phyloP scores from a whole-genome alignment of 352 stramenopile genomes.

The Phytophthora capsici region DNA sequence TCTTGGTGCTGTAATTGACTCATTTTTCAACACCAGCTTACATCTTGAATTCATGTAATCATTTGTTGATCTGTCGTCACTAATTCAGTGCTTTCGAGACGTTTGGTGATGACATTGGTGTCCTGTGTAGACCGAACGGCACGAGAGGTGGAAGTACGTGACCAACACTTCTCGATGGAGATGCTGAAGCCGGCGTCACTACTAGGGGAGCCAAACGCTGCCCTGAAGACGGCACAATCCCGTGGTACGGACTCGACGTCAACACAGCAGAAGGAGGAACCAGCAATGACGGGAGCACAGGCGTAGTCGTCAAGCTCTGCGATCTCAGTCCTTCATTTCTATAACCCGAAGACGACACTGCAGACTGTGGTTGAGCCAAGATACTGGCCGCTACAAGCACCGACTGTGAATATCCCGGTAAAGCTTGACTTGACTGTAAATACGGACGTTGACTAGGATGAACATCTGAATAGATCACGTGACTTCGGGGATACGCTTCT shows the following conservation, averaged over 20 bases:
- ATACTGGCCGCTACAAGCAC: slow-evolving; percentile 40
- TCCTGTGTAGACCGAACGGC: slow-evolving; percentile 10
- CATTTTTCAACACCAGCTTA: background rate
- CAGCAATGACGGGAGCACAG: slow-evolving; percentile 31
- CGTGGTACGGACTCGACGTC: slow-evolving; percentile 9
- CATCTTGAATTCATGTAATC: background rate
- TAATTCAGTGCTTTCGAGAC: slow-evolving; percentile 21
- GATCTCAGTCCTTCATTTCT: slow-evolving; percentile 6
- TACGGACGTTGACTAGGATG: slow-evolving; percentile 12
- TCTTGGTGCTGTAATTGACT: too few species aligned
- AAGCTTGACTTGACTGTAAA: slow-evolving; percentile 16
- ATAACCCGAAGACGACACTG: slow-evolving; percentile 3
- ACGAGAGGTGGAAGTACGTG: slow-evolving; percentile 29
- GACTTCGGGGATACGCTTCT: slow-evolving; percentile 20
- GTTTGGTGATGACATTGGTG: slow-evolving; percentile 6
- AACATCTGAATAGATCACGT: slow-evolving; percentile 12
- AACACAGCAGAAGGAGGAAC: slow-evolving; percentile 11
- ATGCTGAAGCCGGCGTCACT: slow-evolving; percentile 3
- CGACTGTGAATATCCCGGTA: slow-evolving; percentile 39
- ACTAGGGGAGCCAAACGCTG: slow-evolving; percentile 8
- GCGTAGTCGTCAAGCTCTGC: slow-evolving; percentile 12
- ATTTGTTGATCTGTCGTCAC: slow-evolving; percentile 14
- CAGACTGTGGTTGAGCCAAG: slow-evolving; percentile 25
- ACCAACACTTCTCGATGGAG: slow-evolving; percentile 4
- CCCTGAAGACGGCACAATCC: slow-evolving; percentile 10